These are phyloP conservation scores for Pestalotiopsis sp. DNA, from an alignment of 2,329 filamentous ascomycete genomes.

Conservation along the genomic window DNA sequence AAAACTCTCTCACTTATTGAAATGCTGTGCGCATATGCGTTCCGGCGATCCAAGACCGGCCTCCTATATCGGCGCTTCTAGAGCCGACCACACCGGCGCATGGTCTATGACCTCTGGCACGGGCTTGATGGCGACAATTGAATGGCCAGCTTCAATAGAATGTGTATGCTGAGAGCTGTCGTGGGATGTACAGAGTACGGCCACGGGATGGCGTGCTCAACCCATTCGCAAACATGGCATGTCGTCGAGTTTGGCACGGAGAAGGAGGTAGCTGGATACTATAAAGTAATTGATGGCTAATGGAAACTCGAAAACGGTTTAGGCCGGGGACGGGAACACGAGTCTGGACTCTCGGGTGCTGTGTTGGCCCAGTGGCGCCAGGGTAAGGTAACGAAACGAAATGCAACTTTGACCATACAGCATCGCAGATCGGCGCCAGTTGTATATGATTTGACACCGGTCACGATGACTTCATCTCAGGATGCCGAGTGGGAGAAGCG, in stretches of 20 bases:
- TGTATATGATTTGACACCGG: background rate
- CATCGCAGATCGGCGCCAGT: background rate
- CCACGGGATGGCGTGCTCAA: background rate
- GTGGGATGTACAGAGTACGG: background rate
- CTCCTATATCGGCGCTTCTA: background rate
- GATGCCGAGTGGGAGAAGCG: background rate
- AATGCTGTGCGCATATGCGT: background rate
- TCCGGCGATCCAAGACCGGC: background rate
- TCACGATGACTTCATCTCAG: background rate
- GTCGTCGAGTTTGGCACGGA: conserved; percentile 5
- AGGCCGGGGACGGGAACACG: background rate
- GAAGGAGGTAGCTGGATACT: background rate
- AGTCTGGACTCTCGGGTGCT: background rate
- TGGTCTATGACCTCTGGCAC: background rate
- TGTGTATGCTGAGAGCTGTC: background rate
- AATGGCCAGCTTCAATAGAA: background rate
- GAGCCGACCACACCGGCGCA: background rate
- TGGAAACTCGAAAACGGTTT: background rate
- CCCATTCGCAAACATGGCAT: background rate
- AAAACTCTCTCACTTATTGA: background rate
- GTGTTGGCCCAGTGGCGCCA: background rate
- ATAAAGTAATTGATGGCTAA: conserved; percentile 3
- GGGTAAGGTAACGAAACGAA: background rate
- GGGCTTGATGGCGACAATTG: background rate
- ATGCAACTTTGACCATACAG: background rate